A percentile compares a stretch with the other conserved stretches of the same genome.
phyloP scores from a whole-genome alignment of 257 asterid genomes.

The Sherardia arvensis region DNA sequence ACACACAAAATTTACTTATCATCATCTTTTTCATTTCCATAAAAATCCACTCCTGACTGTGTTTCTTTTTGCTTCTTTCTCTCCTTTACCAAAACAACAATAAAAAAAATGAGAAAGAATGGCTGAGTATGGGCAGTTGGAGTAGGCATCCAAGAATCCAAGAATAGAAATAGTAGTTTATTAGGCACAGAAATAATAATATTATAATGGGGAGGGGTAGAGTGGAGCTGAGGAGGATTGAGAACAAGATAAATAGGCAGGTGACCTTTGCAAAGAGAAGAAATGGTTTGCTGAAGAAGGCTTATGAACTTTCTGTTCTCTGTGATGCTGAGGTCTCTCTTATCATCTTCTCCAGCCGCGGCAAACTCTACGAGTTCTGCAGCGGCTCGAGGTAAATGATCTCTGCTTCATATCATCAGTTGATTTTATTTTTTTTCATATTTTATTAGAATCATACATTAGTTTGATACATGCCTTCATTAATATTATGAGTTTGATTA shows the following conservation, averaged over 20 bases:
- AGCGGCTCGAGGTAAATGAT: conserved; percentile 40
- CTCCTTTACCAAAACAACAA: not conserved
- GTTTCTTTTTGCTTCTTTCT: conserved; percentile 4
- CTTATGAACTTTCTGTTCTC: conserved; percentile 49
- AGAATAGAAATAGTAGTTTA: too few relatives aligned
- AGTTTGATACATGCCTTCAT: too few relatives aligned
- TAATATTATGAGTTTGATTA: too few relatives aligned
- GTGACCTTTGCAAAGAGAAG: conserved; percentile 64
- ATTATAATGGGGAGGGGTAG: conserved; percentile 56
- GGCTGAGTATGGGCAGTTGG: not conserved
- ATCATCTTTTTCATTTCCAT: conserved; percentile 12
- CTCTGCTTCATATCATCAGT: not conserved
- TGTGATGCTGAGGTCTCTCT: conserved; percentile 75
- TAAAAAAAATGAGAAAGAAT: not conserved
- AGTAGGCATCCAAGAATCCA: not conserved
- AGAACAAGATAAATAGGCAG: conserved; percentile 66
- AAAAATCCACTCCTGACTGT: conserved; percentile 23
- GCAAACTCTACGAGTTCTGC: conserved; percentile 63
- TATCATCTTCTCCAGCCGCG: conserved; percentile 57
- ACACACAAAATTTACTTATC: not conserved
- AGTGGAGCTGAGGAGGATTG: conserved; percentile 64
- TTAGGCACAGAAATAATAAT: not conserved
- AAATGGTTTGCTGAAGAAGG: conserved; percentile 62
- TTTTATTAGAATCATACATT: too few relatives aligned
- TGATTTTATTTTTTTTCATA: too few relatives aligned